Percentiles rank a stretch among this genome's conserved stretches.
These are phyloP conservation scores for Penicillium rolfsii DNA, from an alignment of 2,329 filamentous ascomycete species.

Conservation along the genomic window DNA sequence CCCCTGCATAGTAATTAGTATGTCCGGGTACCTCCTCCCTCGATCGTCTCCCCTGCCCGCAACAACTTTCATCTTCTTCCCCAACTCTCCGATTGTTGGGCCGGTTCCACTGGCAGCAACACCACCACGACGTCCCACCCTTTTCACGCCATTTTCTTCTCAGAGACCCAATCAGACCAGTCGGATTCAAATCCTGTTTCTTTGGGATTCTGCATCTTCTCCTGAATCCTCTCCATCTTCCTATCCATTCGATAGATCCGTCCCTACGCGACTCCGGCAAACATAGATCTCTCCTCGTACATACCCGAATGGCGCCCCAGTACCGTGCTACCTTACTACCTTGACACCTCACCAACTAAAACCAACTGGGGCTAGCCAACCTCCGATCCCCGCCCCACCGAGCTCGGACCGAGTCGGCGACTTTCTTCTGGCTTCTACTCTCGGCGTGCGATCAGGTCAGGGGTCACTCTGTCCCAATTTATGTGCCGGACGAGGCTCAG, in stretches of 20 bases:
- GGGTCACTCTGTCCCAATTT: not conserved
- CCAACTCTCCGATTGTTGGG: conserved; percentile 36
- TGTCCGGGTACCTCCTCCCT: conserved; percentile 18
- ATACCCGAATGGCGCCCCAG: no score
- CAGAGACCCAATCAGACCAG: not conserved
- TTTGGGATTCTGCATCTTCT: not conserved
- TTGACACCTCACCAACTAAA: not conserved
- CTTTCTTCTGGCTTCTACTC: conserved; percentile 1
- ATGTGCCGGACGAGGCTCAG: not conserved
- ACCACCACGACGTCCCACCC: conserved; percentile 18
- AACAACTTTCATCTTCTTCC: conserved; percentile 15
- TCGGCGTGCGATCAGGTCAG: conserved; percentile 3
- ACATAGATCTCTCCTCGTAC: no score
- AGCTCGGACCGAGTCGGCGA: conserved; percentile 13
- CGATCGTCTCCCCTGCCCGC: not conserved
- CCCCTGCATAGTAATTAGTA: conserved; percentile 19
- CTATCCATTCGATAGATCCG: not conserved
- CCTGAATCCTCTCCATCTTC: not conserved
- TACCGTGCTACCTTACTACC: not conserved
- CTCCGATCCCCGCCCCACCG: conserved; percentile 4
- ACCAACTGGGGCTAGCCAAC: not conserved
- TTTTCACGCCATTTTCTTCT: conserved; percentile 6
- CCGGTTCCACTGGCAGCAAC: conserved; percentile 26
- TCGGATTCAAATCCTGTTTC: not conserved
- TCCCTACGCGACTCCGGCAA: not conserved